Evolutionary conservation across 1,284 basidiomycete species (phyloP).

Genomic region (Takashimella tepidaria): DNA sequence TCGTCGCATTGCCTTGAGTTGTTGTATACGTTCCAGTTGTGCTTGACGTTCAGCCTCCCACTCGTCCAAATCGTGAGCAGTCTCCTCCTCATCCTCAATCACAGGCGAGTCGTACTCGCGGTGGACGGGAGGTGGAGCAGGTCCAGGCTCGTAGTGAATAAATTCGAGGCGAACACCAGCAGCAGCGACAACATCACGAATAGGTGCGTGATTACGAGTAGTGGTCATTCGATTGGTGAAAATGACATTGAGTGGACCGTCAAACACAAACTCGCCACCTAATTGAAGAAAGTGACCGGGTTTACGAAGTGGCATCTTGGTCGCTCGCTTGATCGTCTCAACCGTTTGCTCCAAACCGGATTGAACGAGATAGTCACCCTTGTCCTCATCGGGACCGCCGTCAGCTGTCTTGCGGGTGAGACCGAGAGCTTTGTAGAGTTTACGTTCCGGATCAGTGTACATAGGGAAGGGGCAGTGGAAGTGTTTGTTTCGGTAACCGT

Average conservation of each 20-base stretch:
- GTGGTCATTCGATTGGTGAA: conserved; percentile 49
- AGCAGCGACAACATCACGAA: conserved; percentile 56
- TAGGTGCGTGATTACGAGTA: conserved; percentile 63
- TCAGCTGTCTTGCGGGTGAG: conserved; percentile 59
- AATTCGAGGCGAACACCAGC: conserved; percentile 27
- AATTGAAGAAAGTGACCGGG: conserved; percentile 72
- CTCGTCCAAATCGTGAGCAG: background rate
- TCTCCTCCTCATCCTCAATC: conserved; percentile 3
- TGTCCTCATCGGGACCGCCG: conserved; percentile 51
- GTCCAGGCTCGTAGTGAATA: conserved; percentile 33
- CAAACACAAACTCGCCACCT: conserved; percentile 83
- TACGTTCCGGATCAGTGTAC: conserved; percentile 71
- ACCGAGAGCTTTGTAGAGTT: conserved; percentile 66
- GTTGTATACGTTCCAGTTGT: conserved; percentile 6
- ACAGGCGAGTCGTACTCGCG: conserved; percentile 3
- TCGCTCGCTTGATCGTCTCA: conserved; percentile 41
- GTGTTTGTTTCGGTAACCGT: conserved; percentile 45
- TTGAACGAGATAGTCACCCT: conserved; percentile 53
- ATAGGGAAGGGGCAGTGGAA: conserved; percentile 55
- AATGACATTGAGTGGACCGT: conserved; percentile 52
- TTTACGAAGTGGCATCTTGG: conserved; percentile 60
- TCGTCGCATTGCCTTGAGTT: background rate
- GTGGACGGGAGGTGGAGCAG: conserved; percentile 26
- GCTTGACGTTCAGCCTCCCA: conserved; percentile 11
- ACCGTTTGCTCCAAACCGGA: conserved; percentile 25